Percentiles rank a stretch among this genome's conserved stretches.
phyloP scores from a whole-genome alignment of 441 rosid genomes.

The Syzygium syzygioides region DNA sequence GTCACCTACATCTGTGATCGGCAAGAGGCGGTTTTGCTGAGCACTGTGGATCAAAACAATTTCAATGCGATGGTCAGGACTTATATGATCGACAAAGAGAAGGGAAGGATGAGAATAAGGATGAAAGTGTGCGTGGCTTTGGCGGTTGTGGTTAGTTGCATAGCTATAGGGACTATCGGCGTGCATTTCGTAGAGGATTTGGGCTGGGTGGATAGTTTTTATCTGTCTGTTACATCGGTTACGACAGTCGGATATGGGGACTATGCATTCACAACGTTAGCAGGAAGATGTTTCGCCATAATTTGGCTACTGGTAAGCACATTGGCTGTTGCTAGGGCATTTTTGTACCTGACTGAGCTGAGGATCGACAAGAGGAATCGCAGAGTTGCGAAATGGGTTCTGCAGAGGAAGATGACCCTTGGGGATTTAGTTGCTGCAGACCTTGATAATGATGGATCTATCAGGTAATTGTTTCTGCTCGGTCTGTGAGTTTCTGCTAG shows the following conservation, averaged over 20 bases:
- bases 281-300: constrained; percentile 58
- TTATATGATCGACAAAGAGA: constrained; percentile 47
- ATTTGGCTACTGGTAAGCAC: constrained; percentile 56
- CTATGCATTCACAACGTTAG: constrained; percentile 32
- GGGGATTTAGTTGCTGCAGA: constrained; percentile 72
- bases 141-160: constrained; percentile 36
- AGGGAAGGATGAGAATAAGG: constrained; percentile 67
- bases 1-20: constrained; percentile 59
- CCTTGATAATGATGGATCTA: constrained; percentile 58
- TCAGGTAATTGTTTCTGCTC: constrained; percentile 40
- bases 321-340: constrained; percentile 60
- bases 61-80: constrained; percentile 37
- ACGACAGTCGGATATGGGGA: constrained; percentile 76
- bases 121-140: constrained; percentile 51
- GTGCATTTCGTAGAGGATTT: constrained; percentile 38
- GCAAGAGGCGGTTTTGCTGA: constrained; percentile 51
- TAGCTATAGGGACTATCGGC: constrained; percentile 39
- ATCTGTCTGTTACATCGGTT: constrained; percentile 59
- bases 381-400: constrained; percentile 51
- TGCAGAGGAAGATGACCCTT: constrained; percentile 54
- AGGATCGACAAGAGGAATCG: constrained; percentile 58
- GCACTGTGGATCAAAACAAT: constrained; percentile 43
- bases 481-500: background rate
- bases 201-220: constrained; percentile 58
- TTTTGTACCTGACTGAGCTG: constrained; percentile 47